Evolutionary conservation across 2,329 filamentous ascomycete species (phyloP).

Genomic region (Acephala macrosclerotiorum): DNA sequence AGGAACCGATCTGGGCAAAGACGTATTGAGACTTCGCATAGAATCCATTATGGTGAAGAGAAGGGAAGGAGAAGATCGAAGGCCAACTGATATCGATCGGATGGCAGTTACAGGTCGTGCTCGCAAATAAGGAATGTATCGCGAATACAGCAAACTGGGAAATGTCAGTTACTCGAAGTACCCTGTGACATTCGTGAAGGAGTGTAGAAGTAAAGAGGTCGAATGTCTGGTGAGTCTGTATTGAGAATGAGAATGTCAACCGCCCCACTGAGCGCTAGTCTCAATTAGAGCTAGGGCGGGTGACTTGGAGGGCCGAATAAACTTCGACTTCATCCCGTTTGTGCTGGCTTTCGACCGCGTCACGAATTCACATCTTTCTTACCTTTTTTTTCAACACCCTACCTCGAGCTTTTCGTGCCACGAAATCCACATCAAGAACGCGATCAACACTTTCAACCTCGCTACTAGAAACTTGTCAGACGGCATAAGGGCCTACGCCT

Average conservation of each 20-base stretch:
- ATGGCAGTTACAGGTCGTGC: background rate
- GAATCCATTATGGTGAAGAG: conserved; percentile 64
- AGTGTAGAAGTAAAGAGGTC: no score
- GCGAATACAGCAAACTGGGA: background rate
- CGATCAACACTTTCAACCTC: background rate
- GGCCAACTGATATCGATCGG: background rate
- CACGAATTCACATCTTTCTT: background rate
- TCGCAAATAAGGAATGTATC: conserved; percentile 5
- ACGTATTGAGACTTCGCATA: conserved; percentile 68
- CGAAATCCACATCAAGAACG: background rate
- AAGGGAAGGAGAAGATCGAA: background rate
- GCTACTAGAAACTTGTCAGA: background rate
- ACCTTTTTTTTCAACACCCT: conserved; percentile 7
- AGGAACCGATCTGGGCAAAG: conserved; percentile 58
- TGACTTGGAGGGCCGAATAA: background rate
- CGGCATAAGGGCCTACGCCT: conserved; percentile 28
- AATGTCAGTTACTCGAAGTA: background rate
- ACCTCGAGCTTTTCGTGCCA: background rate
- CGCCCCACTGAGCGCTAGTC: background rate
- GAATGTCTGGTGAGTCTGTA: no score
- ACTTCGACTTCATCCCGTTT: background rate
- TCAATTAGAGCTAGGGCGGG: background rate
- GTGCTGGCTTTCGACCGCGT: conserved; percentile 10
- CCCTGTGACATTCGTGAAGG: no score
- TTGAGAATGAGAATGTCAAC: background rate